phyloP scores from a whole-genome alignment of 768 basidiomycete species.

The Clitopilus passeckerianus region DNA sequence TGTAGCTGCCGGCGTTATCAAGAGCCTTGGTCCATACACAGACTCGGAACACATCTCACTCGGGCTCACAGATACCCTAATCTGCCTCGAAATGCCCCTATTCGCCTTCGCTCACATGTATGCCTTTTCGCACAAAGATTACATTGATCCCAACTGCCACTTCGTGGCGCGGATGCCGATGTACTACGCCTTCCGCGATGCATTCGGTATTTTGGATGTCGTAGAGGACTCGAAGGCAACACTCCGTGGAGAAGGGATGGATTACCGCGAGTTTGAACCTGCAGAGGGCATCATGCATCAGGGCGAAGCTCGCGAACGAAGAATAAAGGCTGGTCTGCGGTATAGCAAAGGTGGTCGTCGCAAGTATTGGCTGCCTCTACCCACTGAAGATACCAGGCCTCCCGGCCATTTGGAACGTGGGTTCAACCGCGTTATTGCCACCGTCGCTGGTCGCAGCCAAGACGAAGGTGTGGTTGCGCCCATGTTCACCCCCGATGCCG shows the following conservation, averaged over 20 bases:
- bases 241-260: constrained; percentile 83
- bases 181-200: constrained; percentile 81
- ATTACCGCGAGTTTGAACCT: constrained; percentile 95
- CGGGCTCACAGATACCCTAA: constrained; percentile 84
- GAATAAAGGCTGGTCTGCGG: constrained; percentile 88
- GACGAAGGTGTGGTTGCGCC: constrained; percentile 70
- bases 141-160: constrained; percentile 49
- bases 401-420: constrained; percentile 34
- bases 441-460: constrained; percentile 35
- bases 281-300: constrained; percentile 92
- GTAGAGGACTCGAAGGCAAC: constrained; percentile 81
- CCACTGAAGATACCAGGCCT: constrained; percentile 32
- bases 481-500: constrained; percentile 58
- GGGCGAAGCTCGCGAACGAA: constrained; percentile 77
- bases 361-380: constrained; percentile 95
- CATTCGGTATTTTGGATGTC: constrained; percentile 84
- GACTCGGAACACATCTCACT: constrained; percentile 87
- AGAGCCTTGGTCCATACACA: constrained; percentile 79
- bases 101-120: constrained; percentile 95
- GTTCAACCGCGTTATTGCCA: constrained; percentile 35
- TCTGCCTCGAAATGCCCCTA: constrained; percentile 96
- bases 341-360: constrained; percentile 86
- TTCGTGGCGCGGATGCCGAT: constrained; percentile 90
- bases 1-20: constrained; percentile 78
- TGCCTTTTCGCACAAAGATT: constrained; percentile 90